phyloP scores from a whole-genome alignment of 805 yeast genomes.

The Kodamaea sagamina region DNA sequence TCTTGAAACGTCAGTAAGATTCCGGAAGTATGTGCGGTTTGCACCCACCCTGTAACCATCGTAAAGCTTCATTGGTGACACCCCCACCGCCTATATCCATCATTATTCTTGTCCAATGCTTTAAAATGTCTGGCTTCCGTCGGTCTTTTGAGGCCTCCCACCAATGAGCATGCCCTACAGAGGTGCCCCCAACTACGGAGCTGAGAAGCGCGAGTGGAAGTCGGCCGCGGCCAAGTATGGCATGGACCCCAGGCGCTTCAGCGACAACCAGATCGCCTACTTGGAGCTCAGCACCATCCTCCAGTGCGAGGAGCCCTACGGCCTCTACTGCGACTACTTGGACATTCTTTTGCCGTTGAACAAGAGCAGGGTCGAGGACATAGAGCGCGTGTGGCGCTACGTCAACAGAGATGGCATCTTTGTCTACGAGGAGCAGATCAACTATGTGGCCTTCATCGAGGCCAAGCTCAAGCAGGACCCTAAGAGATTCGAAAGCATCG shows the following conservation, averaged over 20 bases:
- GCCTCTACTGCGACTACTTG: background rate
- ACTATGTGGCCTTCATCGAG: slow-evolving; percentile 1
- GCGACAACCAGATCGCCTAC: slow-evolving; percentile 3
- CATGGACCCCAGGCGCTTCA: background rate
- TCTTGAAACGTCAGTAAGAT: background rate
- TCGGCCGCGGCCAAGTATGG: slow-evolving; percentile 4
- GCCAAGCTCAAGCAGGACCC: slow-evolving; percentile 1
- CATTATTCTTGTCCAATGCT: too few relatives aligned
- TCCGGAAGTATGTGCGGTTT: slow-evolving; percentile 2
- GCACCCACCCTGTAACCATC: slow-evolving; percentile 4
- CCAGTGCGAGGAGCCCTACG: background rate
- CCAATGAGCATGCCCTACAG: background rate
- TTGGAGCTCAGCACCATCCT: slow-evolving; percentile 3
- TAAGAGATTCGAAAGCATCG: background rate
- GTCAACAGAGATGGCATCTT: slow-evolving; percentile 1
- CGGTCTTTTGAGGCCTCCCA: background rate
- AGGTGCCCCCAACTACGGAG: slow-evolving; percentile 1
- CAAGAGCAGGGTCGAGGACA: background rate
- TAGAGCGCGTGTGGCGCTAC: background rate
- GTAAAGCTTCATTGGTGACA: background rate
- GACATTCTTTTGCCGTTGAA: slow-evolving; percentile 1
- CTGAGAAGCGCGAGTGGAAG: background rate
- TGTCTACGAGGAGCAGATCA: background rate
- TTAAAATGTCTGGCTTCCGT: too few relatives aligned
- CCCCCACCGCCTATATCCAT: too few relatives aligned